Conservation (phyloP, 306 rosid genomes). For the Lathyrus sativus region DNA sequence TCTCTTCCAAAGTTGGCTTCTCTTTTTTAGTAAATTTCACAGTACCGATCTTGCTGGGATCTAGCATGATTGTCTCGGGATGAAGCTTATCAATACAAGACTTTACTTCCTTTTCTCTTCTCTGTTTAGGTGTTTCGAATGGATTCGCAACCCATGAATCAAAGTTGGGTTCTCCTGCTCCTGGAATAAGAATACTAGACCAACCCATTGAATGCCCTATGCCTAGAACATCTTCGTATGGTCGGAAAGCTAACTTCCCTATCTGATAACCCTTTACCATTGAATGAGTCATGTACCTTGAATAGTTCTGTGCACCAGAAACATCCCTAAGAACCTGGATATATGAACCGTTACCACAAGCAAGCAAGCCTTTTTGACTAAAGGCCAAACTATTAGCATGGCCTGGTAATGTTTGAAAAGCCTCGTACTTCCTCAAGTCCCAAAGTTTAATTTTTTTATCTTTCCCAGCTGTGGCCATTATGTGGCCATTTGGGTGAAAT, state of each 20-base stretch:
- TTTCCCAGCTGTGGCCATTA: slow-evolving; percentile 91
- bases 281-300: slow-evolving; percentile 77
- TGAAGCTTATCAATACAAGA: slow-evolving; percentile 78
- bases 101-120: slow-evolving; percentile 83
- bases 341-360: slow-evolving; percentile 62
- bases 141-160: slow-evolving; percentile 90
- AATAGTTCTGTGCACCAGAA: slow-evolving; percentile 59
- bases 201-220: slow-evolving; percentile 95
- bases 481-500: slow-evolving; percentile 78
- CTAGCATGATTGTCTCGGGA: slow-evolving; percentile 75
- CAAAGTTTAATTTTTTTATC: slow-evolving; percentile 85
- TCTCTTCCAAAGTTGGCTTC: slow-evolving; percentile 51
- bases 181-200: slow-evolving; percentile 90
- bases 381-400: slow-evolving; percentile 80
- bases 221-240: slow-evolving; percentile 87
- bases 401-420: slow-evolving; percentile 68
- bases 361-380: slow-evolving; percentile 90
- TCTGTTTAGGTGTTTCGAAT: slow-evolving; percentile 77
- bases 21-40: slow-evolving; percentile 50
- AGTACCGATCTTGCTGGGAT: slow-evolving; percentile 78
- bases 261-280: slow-evolving; percentile 86
- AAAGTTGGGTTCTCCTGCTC: slow-evolving; percentile 92
- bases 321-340: slow-evolving; percentile 60
- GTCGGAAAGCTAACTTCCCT: slow-evolving; percentile 64
- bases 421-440: slow-evolving; percentile 87